Evolutionary conservation across 108 stramenopile genomes (phyloP).

Genomic region (Halocafeteria seosinensis): DNA sequence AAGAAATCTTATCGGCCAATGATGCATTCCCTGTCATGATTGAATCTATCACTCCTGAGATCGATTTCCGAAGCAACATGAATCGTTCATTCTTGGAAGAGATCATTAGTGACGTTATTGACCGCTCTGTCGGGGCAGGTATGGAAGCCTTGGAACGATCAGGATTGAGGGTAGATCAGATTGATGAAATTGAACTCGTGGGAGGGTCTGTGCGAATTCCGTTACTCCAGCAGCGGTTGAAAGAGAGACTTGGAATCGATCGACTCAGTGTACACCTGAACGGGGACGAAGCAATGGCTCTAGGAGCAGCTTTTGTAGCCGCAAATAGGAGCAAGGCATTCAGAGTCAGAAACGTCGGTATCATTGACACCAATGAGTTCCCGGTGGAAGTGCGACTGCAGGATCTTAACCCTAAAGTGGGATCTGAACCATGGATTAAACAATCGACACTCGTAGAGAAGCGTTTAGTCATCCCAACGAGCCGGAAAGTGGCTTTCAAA

Average conservation of each 20-base stretch:
- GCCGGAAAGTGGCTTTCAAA: conserved; percentile 86
- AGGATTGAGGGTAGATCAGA: conserved; percentile 59
- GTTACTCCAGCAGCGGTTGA: conserved; percentile 57
- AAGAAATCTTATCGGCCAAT: conserved; percentile 91
- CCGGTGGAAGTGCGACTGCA: conserved; percentile 52
- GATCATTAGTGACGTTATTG: conserved; percentile 56
- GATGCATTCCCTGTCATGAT: conserved; percentile 77
- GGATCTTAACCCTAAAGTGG: conserved; percentile 28
- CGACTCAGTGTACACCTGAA: conserved; percentile 66
- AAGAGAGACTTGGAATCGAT: conserved; percentile 27
- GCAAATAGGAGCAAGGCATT: conserved; percentile 90
- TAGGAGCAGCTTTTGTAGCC: conserved; percentile 92
- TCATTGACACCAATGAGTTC: conserved; percentile 71
- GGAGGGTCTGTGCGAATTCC: conserved; percentile 96
- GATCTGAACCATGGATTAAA: conserved; percentile 51
- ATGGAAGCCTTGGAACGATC: conserved; percentile 25
- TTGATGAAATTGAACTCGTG: conserved; percentile 80
- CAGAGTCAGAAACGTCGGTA: conserved; percentile 83
- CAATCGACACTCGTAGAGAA: conserved; percentile 69
- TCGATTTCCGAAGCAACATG: conserved; percentile 48
- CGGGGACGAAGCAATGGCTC: conserved; percentile 90
- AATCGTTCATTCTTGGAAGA: conserved; percentile 68
- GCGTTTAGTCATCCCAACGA: conserved; percentile 54
- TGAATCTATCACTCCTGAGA: conserved; percentile 42
- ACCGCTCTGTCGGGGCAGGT: conserved; percentile 58